Base-by-base conservation (phyloP, 106 monocot species). In the Dendrobium officinale region DNA sequence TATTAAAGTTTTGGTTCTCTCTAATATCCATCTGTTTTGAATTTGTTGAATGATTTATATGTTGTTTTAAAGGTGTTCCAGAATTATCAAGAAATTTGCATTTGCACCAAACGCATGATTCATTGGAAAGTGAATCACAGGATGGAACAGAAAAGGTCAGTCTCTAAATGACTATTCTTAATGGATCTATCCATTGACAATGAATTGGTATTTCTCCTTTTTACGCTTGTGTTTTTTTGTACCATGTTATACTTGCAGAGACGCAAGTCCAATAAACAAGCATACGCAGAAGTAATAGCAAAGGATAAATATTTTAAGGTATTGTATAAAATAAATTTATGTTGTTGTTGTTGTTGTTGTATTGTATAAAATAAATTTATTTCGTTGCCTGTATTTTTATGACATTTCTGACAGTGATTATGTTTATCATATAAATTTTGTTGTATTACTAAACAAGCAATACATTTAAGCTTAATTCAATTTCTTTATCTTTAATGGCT, bases 301-400 rank as follows among this genome's bases (percentile, higher is more conserved):
- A 98, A 95, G 85, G 91, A 95, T 83, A 98, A 98, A 81, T 84
- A 81, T 85, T 92, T 87, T 89, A 98, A 98, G 97, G 95, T 95
- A 73, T 27, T 51, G 18, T 16, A 72, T n/a, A 76, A 76, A 48
- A 3, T 26, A 44, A 27, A 76, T 47, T 47, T 27, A 49, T 49
- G 26, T 26, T 26, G 26, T 26, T 26, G 26, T 26, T 26, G 26
- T 26, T 26, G 26, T 26, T 26, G 26, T 26, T 26, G 95, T 95
- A 73, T 27, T 51, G 18, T 16, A 72, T n/a, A 76, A 76, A 48
- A 3, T 26, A 44, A 27, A 76, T 47, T 47, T 27, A 49, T 49
- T 76, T 48, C 49, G 2, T 24, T 49, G n/a, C 9, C 42, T 19
- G 7, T 49, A 20, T 24, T 27, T 15, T 43, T 51, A 26, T 72